A percentile compares a stretch with the other conserved stretches of the same genome.
These are phyloP conservation scores for Myxozyma mucilagina DNA, from an alignment of 805 yeast genomes.

Conservation along the genomic window DNA sequence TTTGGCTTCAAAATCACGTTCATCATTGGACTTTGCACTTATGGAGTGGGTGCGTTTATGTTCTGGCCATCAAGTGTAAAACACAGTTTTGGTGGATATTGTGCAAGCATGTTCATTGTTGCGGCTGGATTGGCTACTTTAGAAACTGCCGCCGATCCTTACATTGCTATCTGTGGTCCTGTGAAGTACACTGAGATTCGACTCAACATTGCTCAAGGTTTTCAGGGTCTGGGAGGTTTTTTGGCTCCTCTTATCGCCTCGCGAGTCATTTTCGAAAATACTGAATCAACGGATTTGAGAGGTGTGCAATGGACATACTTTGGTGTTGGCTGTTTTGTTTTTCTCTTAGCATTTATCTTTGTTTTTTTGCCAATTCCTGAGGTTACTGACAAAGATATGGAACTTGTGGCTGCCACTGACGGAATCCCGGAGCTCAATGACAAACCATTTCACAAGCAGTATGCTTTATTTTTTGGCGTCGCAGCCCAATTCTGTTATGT, in stretches of 20 bases:
- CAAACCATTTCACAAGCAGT: slow-evolving; percentile 12
- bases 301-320: slow-evolving; percentile 15
- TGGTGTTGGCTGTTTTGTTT: slow-evolving; percentile 9
- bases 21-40: slow-evolving; percentile 2
- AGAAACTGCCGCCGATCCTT: slow-evolving; percentile 12
- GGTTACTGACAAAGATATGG: slow-evolving; percentile 14
- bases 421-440: slow-evolving; percentile 11
- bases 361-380: slow-evolving; percentile 7
- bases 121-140: slow-evolving; percentile 11
- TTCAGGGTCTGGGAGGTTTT: slow-evolving; percentile 11
- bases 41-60: slow-evolving; percentile 13
- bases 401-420: slow-evolving; percentile 6
- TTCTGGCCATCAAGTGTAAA: slow-evolving; percentile 8
- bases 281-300: slow-evolving; percentile 3
- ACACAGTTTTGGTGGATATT: slow-evolving; percentile 13
- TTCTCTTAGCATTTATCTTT: background rate
- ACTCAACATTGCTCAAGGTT: slow-evolving; percentile 8
- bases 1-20: slow-evolving; percentile 7
- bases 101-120: slow-evolving; percentile 8
- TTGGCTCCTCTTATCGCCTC: slow-evolving; percentile 11
- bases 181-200: slow-evolving; percentile 6
- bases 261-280: background rate
- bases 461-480: slow-evolving; percentile 8
- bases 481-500: slow-evolving; percentile 14
- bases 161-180: slow-evolving; percentile 11